Base-by-base conservation (phyloP, 148 eudicot species). In the Amaranthus palmeri region DNA sequence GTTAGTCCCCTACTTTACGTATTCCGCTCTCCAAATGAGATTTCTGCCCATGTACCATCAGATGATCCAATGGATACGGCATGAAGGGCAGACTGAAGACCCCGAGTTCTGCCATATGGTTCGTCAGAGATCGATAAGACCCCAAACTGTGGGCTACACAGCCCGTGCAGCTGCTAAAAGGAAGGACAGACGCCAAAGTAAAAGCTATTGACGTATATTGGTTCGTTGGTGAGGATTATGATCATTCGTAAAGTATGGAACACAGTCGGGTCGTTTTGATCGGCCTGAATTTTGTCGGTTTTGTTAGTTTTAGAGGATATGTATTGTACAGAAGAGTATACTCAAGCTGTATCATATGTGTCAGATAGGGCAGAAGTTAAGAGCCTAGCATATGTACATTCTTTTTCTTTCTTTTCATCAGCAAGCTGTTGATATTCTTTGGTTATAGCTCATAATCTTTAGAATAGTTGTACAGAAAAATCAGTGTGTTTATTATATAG, bases 11-110 rank as follows among this genome's bases (percentile, higher is more conserved):
- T 91, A 95, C 71, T 80, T 84, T 49, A 62, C 79, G 3, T 89
- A 81, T 78, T 62, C 87, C 3, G 80, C 92, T 14, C 65, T 95
- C 15, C 97, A 89, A 62, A 82, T 88, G 90, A 71, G 91, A 52
- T 95, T 89, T 74, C 72, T 91, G 74, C 98, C 98, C 8, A 84
- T 86, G 91, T 95, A 89, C 81, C 97, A 95, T 71, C 88, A 85
- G 7, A 84, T 82, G 92, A 83, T 95, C 70, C 98, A 89, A 73
- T 86, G 92, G 96, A 85, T 89, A 5, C 82, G 92, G 67, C 75
- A 77, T 10, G 89, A 95, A 73, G 97, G 97, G n/a, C 76, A 66
- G 7, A 36, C 81, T 0, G 83, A 95, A 2, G 98, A 95, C 12
- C 89, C 97, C 4, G 98, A 95, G 67, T 85, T 65, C 71, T 78